Base-by-base conservation (phyloP, 192 early-diverging fungal species). In the Coemansia sp. region DNA sequence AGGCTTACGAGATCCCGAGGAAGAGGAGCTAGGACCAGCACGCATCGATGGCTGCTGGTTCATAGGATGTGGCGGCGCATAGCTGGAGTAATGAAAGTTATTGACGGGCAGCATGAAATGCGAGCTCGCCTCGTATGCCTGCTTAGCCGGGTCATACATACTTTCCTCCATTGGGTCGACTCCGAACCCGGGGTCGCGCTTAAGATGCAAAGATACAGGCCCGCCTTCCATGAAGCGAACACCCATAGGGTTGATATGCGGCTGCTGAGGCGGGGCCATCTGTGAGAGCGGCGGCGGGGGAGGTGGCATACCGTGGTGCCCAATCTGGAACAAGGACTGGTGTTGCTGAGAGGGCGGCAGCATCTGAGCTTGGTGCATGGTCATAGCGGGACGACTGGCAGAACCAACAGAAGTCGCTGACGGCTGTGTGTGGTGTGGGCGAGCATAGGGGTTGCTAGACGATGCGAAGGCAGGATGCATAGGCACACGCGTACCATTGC, bases 141-240 rank as follows among this genome's bases (percentile, higher is more conserved):
- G 74, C 66, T 84, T 84, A 5, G 70, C 70, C 4, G 73, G 77
- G 53, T 84, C 82, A 34, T 69, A 78, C 71, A 75, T 72, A 37
- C 55, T 53, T 15, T 78, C 77, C 36, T 70, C 77, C 69, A 70
- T 50, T 3, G 62, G 64, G 46, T 76, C 50, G 21, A 73, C 59
- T 4, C 74, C 82, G 46, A 84, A 84, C 0, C 82, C 71, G 3
- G 82, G 82, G 55, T 84, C 82, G 63, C 76, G 77, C 62, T 84
- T 84, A 36, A 84, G 63, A n/a, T 76, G 77, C 27, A 75, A 45
- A 37, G 82, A 84, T 3, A 74, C 75, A 0, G 80, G 80, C 3
- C 80, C 80, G 23, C 64, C 69, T 9, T 29, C 66, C 17, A 69
- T 59, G 29, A 70, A 78, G n/a, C 44, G 55, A 19, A 70, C 32